Conservation (phyloP, 2,329 filamentous ascomycete genomes). For the Aspergillus sp. region DNA sequence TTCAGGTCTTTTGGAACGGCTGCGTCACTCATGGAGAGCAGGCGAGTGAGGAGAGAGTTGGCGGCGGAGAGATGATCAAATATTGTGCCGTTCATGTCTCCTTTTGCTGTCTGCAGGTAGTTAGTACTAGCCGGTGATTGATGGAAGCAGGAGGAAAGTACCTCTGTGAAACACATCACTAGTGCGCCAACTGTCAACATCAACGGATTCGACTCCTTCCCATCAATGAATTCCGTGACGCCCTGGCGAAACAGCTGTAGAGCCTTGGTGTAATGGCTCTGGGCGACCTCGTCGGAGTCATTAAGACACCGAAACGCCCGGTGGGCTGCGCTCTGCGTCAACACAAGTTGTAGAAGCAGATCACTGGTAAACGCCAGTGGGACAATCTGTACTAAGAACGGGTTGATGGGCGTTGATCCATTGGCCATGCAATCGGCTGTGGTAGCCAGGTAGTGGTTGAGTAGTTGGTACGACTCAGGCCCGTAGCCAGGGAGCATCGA, state of each 20-base stretch:
- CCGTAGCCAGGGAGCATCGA: slow-evolving; percentile 31
- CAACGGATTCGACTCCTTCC: slow-evolving; percentile 33
- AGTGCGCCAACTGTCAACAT: slow-evolving; percentile 47
- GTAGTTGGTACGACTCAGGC: slow-evolving; percentile 35
- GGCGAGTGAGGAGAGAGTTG: slow-evolving; percentile 40
- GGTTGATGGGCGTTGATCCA: slow-evolving; percentile 47
- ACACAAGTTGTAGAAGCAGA: slow-evolving; percentile 47
- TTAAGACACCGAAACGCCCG: slow-evolving; percentile 29
- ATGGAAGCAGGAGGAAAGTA: too few relatives aligned
- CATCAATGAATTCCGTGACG: slow-evolving; percentile 30
- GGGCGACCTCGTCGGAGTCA: slow-evolving; percentile 28
- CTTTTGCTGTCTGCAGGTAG: slow-evolving; percentile 37
- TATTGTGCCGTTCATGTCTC: slow-evolving; percentile 47
- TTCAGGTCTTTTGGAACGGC: slow-evolving; percentile 39
- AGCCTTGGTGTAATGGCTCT: slow-evolving; percentile 30
- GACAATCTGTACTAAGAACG: slow-evolving; percentile 48
- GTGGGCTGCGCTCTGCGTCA: slow-evolving; percentile 42
- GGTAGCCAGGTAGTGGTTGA: slow-evolving; percentile 47
- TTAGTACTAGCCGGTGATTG: too few relatives aligned
- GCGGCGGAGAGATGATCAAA: slow-evolving; percentile 49
- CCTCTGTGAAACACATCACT: slow-evolving; percentile 50
- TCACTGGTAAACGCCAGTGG: slow-evolving; percentile 48
- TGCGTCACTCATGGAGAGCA: slow-evolving; percentile 34
- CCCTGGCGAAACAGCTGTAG: slow-evolving; percentile 28
- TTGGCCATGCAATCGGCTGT: slow-evolving; percentile 51